Evolutionary conservation across 2,329 filamentous ascomycete species (phyloP).

Genomic region (Calonectria fujianensis): DNA sequence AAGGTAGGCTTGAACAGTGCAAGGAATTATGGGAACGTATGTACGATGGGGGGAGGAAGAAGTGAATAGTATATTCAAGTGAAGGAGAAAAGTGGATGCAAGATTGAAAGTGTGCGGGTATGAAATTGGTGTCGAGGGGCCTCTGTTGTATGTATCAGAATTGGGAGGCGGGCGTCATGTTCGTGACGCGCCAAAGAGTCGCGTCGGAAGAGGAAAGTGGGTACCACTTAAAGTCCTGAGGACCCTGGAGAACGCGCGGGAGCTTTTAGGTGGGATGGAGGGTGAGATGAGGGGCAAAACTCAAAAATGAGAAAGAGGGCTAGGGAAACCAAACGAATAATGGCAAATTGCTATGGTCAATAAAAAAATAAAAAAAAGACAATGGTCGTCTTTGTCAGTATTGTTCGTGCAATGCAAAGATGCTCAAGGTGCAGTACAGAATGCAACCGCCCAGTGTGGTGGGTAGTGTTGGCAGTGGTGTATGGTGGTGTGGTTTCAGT

Average conservation of each 20-base stretch:
- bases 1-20: slow-evolving; percentile 29
- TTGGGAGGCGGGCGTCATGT: slow-evolving; percentile 62
- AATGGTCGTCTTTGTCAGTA: slow-evolving; percentile 2
- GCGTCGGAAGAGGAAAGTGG: slow-evolving; percentile 57
- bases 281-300: slow-evolving; percentile 8
- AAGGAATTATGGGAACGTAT: slow-evolving; percentile 15
- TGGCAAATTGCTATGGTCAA: slow-evolving; percentile 3
- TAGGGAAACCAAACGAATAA: background rate
- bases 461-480: slow-evolving; percentile 31
- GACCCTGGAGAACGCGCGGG: slow-evolving; percentile 41
- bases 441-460: background rate
- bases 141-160: slow-evolving; percentile 55
- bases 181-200: slow-evolving; percentile 63
- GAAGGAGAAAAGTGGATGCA: slow-evolving; percentile 21
- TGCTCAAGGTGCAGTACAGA: slow-evolving; percentile 42
- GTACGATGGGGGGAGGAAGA: slow-evolving; percentile 1
- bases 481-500: slow-evolving; percentile 37
- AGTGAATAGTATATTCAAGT: background rate
- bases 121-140: slow-evolving; percentile 45
- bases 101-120: slow-evolving; percentile 22
- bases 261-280: slow-evolving; percentile 23
- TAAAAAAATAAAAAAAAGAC: background rate
- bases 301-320: background rate
- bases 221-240: slow-evolving; percentile 51
- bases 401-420: slow-evolving; percentile 24